Percentiles rank a stretch among this genome's conserved stretches.
Conservation (phyloP, 495 filamentous ascomycete species). For the Hypoxylon intermedium region DNA sequence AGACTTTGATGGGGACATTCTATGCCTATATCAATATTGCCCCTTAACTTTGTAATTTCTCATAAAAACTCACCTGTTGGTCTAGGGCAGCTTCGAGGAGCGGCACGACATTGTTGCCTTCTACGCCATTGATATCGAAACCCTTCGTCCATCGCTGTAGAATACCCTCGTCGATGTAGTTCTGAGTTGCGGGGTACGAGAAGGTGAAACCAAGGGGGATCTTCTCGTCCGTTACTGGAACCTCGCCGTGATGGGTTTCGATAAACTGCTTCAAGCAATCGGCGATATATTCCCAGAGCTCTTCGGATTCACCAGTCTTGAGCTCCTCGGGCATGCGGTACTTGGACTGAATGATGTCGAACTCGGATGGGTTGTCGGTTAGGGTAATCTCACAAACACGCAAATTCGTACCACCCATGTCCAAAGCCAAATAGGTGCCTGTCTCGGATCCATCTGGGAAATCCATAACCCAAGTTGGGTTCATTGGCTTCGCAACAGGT, state of each 20-base stretch:
- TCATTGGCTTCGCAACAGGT: constrained; percentile 78
- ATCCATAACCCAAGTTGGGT: constrained; percentile 96
- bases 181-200: constrained; percentile 94
- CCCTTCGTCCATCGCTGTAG: constrained; percentile 99
- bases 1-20: constrained; percentile 91
- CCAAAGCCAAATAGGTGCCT: constrained; percentile 89
- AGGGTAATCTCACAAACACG: constrained; percentile 96
- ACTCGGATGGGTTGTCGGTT: constrained; percentile 89
- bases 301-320: constrained; percentile 86
- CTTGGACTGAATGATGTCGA: constrained; percentile 99
- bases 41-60: constrained; percentile 11
- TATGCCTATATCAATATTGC: constrained; percentile 40
- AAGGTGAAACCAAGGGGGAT: constrained; percentile 96
- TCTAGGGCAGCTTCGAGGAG: constrained; percentile 85
- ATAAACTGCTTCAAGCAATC: constrained; percentile 97
- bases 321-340: constrained; percentile 97
- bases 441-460: constrained; percentile 89
- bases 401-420: constrained; percentile 98
- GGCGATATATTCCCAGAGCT: constrained; percentile 97
- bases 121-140: constrained; percentile 95
- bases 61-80: constrained; percentile 66
- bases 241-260: constrained; percentile 81
- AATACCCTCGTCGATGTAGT: constrained; percentile 94
- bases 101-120: constrained; percentile 93
- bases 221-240: constrained; percentile 62